Base-by-base conservation (phyloP, 83 land plant genomes). In the Picea abies region DNA sequence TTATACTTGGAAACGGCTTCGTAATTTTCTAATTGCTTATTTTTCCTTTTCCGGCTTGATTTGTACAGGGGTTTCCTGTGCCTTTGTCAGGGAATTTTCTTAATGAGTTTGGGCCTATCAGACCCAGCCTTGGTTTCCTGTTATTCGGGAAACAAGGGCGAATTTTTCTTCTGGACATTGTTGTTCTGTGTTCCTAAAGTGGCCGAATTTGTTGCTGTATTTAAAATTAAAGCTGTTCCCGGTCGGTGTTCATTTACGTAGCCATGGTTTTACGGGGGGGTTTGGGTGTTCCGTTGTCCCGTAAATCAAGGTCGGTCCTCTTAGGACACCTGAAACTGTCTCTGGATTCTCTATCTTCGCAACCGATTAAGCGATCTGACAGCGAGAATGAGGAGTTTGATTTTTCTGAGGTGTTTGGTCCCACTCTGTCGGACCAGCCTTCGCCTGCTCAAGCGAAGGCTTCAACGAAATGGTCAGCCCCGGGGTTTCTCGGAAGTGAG, bases 341-440 rank as follows among this genome's bases (percentile, higher is more conserved):
- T 10, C 47, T 65, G 79, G 67, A 47, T 82, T 11, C 67, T 44
- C 20, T 72, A 79, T 37, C 75, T 82, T 5, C 4, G 25, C 14
- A 65, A 79, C 12, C 76, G 44, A 19, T 49, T 69, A 63, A 82
- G 80, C 47, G 4, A 29, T 78, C 70, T 65, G 20, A 60, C 71
- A 7, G 82, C 83, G 65, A 64, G 69, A 19, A 66, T 66, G 69
- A n/a, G 63, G 92, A 90, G 80, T 58, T 90, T 8, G 92, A 90
- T 80, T 90, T 90, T 47, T 72, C 86, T 23, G 92, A 90, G 49
- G 88, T 90, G 4, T 92, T 92, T 83, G 96, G 96, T 44, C 92
- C 93, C 37, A 20, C 56, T 4, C 87, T 80, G 47, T 12, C 69
- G 17, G 80, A 78, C 39, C 84, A 39, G 61, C 52, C 60, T 60